Base-by-base conservation (phyloP, 495 filamentous ascomycete genomes). In the Lasiosphaeriaceae sp. region DNA sequence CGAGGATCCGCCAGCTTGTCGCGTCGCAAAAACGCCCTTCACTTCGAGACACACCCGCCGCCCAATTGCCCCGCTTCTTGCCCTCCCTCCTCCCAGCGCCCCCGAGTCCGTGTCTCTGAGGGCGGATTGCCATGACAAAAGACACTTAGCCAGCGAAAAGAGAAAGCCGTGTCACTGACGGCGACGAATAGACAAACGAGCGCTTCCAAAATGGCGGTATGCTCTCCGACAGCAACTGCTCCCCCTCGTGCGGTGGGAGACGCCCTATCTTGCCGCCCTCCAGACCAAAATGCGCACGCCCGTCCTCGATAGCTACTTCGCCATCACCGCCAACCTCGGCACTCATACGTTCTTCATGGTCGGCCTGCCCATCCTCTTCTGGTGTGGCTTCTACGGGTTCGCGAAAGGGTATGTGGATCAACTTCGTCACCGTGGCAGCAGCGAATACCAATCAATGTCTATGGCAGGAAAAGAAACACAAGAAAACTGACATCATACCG, bases 331-430 rank as follows among this genome's bases (percentile, higher is more conserved):
- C 60, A 98, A 97, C 72, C 86, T 97, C 41, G 94, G 94, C 29
- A 98, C 94, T 4, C 94, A 98, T 74, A 98, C 94, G 1, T 97
- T 96, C 77, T 98, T 96, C 77, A 98, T 96, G 92, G 80, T 95
- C 50, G 83, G 88, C 48, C 72, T 98, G 57, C 94, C 94, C 3
- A 87, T 97, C 50, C 79, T 97, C 54, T 97, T 97, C 75, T 98
- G 94, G 94, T 93, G 90, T 66, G 93, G 94, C 24, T 88, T 89
- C 66, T 83, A 84, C 26, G 83, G 75, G 54, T 80, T 95, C 47
- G 94, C 89, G 24, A 83, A 92, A 72, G 94, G 85, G 89, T 95
- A 86, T 39, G 87, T 90, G 81, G 45, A 83, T 77, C 26, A 0
- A 12, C 2, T 47, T 7, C 3, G 11, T 19, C 3, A 6, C 20